These are phyloP conservation scores for Cyanidioschyzon merolae DNA, from an alignment of 23 red algal species.

Conservation along the genomic window DNA sequence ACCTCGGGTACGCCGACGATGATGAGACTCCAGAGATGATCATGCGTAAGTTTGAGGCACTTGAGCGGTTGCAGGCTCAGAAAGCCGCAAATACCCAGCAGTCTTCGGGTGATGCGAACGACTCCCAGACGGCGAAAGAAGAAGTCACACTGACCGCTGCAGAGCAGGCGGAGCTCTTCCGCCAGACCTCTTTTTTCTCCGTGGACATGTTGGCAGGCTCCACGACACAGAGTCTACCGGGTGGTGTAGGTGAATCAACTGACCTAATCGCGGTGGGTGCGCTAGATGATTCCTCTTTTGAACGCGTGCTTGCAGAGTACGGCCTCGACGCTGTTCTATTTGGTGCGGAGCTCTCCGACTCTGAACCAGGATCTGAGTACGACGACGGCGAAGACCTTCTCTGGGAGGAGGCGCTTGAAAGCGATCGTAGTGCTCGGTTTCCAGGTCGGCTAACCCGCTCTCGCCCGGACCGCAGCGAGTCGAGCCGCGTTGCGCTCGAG, in stretches of 20 bases:
- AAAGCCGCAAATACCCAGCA: constrained; percentile 10
- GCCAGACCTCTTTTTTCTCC: constrained; percentile 27
- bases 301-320: not conserved
- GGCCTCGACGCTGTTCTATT: not conserved
- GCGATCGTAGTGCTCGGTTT: not conserved
- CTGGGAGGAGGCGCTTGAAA: not conserved
- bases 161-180: constrained; percentile 31
- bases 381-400: constrained; percentile 9
- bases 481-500: not conserved
- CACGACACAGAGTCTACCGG: not conserved
- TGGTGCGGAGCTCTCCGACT: not conserved
- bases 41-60: constrained; percentile 32
- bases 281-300: not conserved
- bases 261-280: not conserved
- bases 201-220: constrained; percentile 21
- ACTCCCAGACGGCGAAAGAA: not conserved
- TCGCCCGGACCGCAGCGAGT: not conserved
- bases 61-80: constrained; percentile 15
- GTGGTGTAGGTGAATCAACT: not conserved
- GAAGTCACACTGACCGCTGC: constrained; percentile 6
- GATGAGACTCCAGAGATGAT: constrained; percentile 37
- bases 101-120: not conserved
- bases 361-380: not conserved
- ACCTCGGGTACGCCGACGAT: constrained; percentile 27
- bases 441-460: not conserved